These are phyloP conservation scores for Kodamaea sp. DNA, from an alignment of 1,139 yeast genomes.

Conservation along the genomic window DNA sequence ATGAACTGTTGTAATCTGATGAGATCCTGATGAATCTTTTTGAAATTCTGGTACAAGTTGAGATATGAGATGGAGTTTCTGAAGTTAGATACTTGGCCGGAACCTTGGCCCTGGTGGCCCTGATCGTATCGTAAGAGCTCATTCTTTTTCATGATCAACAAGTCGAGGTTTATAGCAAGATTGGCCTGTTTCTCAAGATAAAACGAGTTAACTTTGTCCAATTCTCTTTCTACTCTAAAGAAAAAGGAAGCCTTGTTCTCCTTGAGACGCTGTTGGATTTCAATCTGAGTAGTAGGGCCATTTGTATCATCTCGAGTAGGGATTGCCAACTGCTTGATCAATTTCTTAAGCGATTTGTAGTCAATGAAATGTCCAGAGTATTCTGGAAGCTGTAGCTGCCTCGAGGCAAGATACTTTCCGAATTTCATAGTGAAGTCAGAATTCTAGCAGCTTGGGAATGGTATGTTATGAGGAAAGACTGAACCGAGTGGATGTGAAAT, in stretches of 20 bases:
- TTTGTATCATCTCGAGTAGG: constrained; percentile 25
- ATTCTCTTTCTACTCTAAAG: constrained; percentile 87
- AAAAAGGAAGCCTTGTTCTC: constrained; percentile 93
- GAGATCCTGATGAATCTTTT: constrained; percentile 84
- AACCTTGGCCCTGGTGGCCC: constrained; percentile 19
- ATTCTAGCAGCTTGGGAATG: too few species aligned
- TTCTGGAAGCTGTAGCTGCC: constrained; percentile 93
- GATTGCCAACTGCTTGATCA: constrained; percentile 67
- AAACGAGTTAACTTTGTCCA: constrained; percentile 89
- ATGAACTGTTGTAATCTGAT: constrained; percentile 89
- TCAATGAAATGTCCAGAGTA: constrained; percentile 92
- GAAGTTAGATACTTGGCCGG: constrained; percentile 26
- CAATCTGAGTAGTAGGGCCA: constrained; percentile 25
- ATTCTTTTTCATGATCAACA: constrained; percentile 69
- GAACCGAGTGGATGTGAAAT: too few species aligned
- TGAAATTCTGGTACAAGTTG: constrained; percentile 80
- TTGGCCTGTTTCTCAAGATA: constrained; percentile 91
- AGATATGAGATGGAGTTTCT: constrained; percentile 46
- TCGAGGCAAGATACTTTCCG: constrained; percentile 91
- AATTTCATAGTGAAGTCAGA: constrained; percentile 73
- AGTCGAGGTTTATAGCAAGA: constrained; percentile 72
- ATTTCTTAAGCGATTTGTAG: constrained; percentile 86
- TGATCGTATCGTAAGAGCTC: constrained; percentile 39
- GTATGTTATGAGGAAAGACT: too few species aligned
- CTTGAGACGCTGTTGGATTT: constrained; percentile 64